Base-by-base conservation (phyloP, 1,284 basidiomycete species). In the Apiotrichum domesticum region DNA sequence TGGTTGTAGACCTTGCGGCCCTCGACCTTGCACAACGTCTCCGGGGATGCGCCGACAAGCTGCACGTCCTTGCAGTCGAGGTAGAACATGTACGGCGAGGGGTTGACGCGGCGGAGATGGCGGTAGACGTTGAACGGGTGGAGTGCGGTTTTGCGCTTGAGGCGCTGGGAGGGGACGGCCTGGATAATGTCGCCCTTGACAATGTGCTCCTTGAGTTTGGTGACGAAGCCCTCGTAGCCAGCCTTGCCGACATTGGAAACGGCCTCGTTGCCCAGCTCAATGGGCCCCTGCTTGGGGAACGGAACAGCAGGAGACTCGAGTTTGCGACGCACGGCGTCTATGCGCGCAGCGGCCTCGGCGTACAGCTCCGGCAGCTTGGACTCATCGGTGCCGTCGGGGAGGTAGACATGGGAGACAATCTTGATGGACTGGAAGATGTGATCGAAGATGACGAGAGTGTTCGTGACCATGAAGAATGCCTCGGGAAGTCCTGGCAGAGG, bases 51-150 rank as follows among this genome's bases (percentile, higher is more conserved):
- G 9, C 96, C 96, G 13, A 98, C 93, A 37, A 99, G 80, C 75
- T 98, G 92, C 9, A 92, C 75, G 57, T 90, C 90, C 7, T 90
- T 90, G 66, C 91, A 94, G 68, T 98, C 90, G 63, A 99, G 77
- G 75, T 95, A 99, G 78, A 96, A 99, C 95, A 97, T 98, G 78
- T 99, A 98, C 5, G 96, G 96, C 55, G 90, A 94, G 0, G 96
- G 96, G 72, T 99, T 99, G 61, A 98, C 83, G 67, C 94, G 87
- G 50, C 96, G 85, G 46, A 99, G 80, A 58, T 92, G 88, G 32
- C 96, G 83, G 75, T 94, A 97, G 11, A 88, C 91, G 79, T 98
- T 99, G 81, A 99, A 99, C 0, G 96, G 94, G 75, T 98, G 93
- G 35, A 99, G 79, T 21, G 83, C 76, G 0, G 96, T 98, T 53